These are phyloP conservation scores for Pseudogymnoascus verrucosus DNA, from an alignment of 2,329 filamentous ascomycete species.

Conservation along the genomic window DNA sequence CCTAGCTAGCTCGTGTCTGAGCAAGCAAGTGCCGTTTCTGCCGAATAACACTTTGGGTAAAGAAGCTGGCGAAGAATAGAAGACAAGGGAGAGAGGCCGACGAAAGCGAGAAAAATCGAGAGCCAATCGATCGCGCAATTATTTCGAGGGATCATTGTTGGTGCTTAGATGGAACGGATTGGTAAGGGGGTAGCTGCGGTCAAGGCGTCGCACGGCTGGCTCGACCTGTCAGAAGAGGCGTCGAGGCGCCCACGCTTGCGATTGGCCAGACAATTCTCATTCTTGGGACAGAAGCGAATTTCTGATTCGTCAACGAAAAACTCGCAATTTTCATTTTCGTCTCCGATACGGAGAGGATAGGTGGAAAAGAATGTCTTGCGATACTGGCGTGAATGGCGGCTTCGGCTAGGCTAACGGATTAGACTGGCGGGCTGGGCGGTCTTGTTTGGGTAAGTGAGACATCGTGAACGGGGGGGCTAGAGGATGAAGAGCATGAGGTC, in stretches of 20 bases:
- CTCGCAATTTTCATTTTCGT: constrained; percentile 2
- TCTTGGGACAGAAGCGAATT: neutral
- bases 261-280: neutral
- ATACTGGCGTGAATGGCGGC: neutral
- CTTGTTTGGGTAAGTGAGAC: neutral
- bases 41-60: neutral
- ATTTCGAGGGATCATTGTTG: neutral
- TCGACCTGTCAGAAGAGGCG: neutral
- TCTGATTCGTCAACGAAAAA: neutral
- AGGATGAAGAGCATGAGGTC: neutral
- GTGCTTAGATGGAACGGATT: neutral
- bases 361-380: neutral
- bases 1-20: neutral
- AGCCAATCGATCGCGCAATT: neutral
- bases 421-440: neutral
- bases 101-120: constrained; percentile 5
- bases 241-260: neutral
- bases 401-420: neutral
- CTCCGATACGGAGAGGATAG: constrained; percentile 5
- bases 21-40: neutral
- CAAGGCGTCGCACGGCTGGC: neutral
- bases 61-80: neutral
- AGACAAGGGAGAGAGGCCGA: neutral
- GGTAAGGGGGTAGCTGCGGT: neutral
- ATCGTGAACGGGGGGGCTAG: neutral